Evolutionary conservation across 306 rosid genomes (phyloP), one percentile per base, ranked within the genome.

Genomic region (Quercus rubra): DNA sequence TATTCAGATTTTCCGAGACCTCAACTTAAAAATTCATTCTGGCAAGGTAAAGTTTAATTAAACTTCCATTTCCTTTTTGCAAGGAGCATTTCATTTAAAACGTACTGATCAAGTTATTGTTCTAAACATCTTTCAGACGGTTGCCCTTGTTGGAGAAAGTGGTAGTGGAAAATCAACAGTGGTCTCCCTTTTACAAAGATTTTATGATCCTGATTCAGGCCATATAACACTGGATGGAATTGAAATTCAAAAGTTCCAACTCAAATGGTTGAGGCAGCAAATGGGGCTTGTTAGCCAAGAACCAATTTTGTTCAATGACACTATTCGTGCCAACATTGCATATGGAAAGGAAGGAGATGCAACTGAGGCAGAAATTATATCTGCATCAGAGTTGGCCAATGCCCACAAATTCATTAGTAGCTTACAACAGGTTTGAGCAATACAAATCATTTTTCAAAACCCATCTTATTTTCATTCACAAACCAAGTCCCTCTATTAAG

Each of bases 251-350:
- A 86, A 55, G 70, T 52, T 91, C 3, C 86, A 91, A 73, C 72
- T 89, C 41, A 87, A 86, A 77, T 89, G 93, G 93, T 73, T 89
- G 56, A 86, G 93, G 30, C 91, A 86, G 57, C 90, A 91, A 11
- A 91, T 89, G 96, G 90, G 93, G 1, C 71, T 91, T 43, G 96
- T 91, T 59, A 89, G 89, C 87, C 93, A 91, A 66, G 93, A 91
- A 84, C 92, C 93, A 31, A 70, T 85, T 23, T 14, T 91, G 55
- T 89, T 91, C 27, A 86, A 89, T 81, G 92, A 89, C 17, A 87
- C 90, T 13, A 86, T 91, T 13, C 56, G 90, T 18, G 88, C 84
- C 49, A 87, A 89, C 71, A 89, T 89, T 77, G 92, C 92, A 55
- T 91, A 91, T 78, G 93, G 92, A 61, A 89, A 91, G 79, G 89